Evolutionary conservation across 2,329 filamentous ascomycete species (phyloP).

Genomic region (Drechmeria coniospora): DNA sequence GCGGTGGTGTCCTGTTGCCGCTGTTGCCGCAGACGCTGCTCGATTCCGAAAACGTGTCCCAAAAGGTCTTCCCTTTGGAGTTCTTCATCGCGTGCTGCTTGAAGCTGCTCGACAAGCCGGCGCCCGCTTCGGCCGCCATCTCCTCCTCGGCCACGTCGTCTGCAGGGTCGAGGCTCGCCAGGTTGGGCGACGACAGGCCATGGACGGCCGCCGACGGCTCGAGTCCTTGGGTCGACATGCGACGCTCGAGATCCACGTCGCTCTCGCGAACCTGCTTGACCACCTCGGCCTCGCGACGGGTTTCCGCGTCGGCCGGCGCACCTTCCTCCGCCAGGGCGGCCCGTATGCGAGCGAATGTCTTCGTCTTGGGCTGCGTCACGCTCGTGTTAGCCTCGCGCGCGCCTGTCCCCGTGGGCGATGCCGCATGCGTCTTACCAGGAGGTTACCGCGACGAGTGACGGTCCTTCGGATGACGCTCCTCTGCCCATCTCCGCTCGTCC

Average conservation of each 20-base stretch:
- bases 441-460: conserved; percentile 76
- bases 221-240: conserved; percentile 25
- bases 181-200: conserved; percentile 53
- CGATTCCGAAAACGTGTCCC: conserved; percentile 63
- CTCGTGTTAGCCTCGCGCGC: neutral
- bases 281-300: conserved; percentile 83
- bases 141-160: conserved; percentile 59
- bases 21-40: conserved; percentile 34
- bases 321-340: conserved; percentile 81
- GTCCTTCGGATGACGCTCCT: conserved; percentile 66
- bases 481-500: conserved; percentile 38
- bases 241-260: conserved; percentile 48
- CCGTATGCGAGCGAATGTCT: conserved; percentile 84
- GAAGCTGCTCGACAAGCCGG: conserved; percentile 48
- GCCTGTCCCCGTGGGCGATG: neutral
- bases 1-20: conserved; percentile 49
- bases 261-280: conserved; percentile 89
- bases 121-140: conserved; percentile 41
- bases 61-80: conserved; percentile 52
- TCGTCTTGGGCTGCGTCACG: conserved; percentile 72
- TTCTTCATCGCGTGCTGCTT: conserved; percentile 60
- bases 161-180: conserved; percentile 47
- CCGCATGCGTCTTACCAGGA: conserved; percentile 43
- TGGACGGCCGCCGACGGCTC: conserved; percentile 36
- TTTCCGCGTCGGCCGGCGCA: conserved; percentile 75